phyloP scores from a whole-genome alignment of 768 basidiomycete genomes.

The Goffeauzyma gilvescens region DNA sequence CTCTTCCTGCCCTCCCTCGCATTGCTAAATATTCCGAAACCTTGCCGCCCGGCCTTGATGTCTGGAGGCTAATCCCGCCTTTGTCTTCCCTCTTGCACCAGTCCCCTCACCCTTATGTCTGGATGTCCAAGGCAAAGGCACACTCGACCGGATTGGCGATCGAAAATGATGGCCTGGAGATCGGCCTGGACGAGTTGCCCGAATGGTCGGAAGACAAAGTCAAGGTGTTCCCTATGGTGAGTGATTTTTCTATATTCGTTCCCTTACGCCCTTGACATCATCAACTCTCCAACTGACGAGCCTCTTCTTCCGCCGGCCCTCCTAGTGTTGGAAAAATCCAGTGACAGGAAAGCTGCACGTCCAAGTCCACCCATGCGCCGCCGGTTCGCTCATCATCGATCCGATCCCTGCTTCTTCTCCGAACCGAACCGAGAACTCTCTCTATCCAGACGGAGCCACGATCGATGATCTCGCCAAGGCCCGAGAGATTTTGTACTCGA shows the following conservation, averaged over 20 bases:
- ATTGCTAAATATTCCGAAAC: too few relatives aligned
- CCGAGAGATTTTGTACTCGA: constrained; percentile 55
- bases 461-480: constrained; percentile 55
- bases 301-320: too few relatives aligned
- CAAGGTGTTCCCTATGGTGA: constrained; percentile 50
- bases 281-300: not conserved
- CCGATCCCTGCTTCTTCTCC: constrained; percentile 51
- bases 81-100: not conserved
- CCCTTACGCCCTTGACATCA: constrained; percentile 1
- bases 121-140: constrained; percentile 65
- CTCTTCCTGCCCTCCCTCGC: not conserved
- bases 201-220: constrained; percentile 60
- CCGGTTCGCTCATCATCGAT: constrained; percentile 47
- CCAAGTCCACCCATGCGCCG: constrained; percentile 74
- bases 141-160: constrained; percentile 65
- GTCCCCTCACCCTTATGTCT: constrained; percentile 64
- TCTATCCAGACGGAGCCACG: constrained; percentile 67
- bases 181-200: constrained; percentile 49
- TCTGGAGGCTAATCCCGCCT: not conserved
- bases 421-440: constrained; percentile 39
- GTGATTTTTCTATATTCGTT: too few relatives aligned
- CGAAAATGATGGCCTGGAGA: constrained; percentile 55
- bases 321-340: constrained; percentile 86
- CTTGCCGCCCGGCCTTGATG: not conserved
- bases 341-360: constrained; percentile 63